Base-by-base conservation (phyloP, 805 yeast genomes). In the Lipomyces kockii region DNA sequence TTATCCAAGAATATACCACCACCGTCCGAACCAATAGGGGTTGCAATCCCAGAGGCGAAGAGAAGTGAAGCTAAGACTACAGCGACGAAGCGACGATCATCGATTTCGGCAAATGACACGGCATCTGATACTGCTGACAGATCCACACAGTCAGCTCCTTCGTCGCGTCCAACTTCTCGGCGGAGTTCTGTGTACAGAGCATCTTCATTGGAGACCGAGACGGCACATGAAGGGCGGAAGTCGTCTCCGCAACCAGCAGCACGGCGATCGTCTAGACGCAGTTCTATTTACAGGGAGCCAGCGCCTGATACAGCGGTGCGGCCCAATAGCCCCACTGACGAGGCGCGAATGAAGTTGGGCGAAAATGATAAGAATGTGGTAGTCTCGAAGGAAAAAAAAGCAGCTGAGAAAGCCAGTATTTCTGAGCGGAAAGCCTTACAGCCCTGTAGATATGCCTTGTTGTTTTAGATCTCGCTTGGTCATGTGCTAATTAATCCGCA, bases 381-480 rank as follows among this genome's bases (percentile, higher is more conserved):
- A 29, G 60, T 7, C 11, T 43, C 29, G 54, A 25, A 52, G 55
- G 32, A 29, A 2, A 52, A 52, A 0, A 49, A 49, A 49, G 8
- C 12, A 14, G 14, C 37, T 34, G 54, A 49, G 51, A 22, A 17
- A 17, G 49, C 49, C 2, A n/a, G 8, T n/a, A 43, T 5, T 20
- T 3, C 34, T n/a, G 29, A 20, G 25, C 59, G 70, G 37, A 52
- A 52, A 20, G 70, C 62, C 1, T 27, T 67, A 46, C 67, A 63
- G 51, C 62, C 55, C 20, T 58, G 70, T 67, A 57, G 32, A 62
- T 67, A 22, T 20, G 20, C 32, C n/a, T 32, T n/a, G 3, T n/a
- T n/a, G 14, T 32, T n/a, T 34, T 14, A 11, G 35, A 39, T 29
- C 32, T 29, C 32, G 32, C 7, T 22, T 34, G 12, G 32, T 27